Evolutionary conservation across 441 rosid genomes (phyloP).

Genomic region (Erodium texanum): DNA sequence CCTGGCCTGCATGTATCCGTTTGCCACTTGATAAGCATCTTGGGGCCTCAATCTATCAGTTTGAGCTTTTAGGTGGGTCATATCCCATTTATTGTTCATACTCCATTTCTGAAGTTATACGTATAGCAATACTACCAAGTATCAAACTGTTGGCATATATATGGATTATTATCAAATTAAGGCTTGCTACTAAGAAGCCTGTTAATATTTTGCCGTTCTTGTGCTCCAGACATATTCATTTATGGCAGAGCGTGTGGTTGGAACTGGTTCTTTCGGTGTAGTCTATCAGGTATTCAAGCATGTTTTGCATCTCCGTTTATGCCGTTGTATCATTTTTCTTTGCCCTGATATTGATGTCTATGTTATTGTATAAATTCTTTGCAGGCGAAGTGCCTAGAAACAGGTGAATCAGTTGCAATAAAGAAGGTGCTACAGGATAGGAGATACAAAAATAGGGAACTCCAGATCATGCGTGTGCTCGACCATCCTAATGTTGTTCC

Average conservation of each 20-base stretch:
- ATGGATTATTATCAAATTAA: not conserved
- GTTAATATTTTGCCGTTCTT: not conserved
- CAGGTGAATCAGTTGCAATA: slow-evolving; percentile 89
- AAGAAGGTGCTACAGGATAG: slow-evolving; percentile 98
- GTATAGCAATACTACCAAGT: too few species aligned
- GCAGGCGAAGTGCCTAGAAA: slow-evolving; percentile 97
- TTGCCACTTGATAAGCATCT: too few species aligned
- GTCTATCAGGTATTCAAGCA: slow-evolving; percentile 58
- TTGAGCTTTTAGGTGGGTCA: too few species aligned
- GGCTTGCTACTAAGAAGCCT: not conserved
- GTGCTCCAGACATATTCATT: slow-evolving; percentile 20
- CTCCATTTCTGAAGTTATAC: not conserved
- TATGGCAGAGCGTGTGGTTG: slow-evolving; percentile 90
- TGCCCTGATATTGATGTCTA: not conserved
- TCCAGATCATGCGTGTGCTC: slow-evolving; percentile 94
- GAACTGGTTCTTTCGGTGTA: slow-evolving; percentile 94
- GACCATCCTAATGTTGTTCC: slow-evolving; percentile 93
- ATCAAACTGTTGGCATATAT: not conserved
- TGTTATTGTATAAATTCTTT: not conserved
- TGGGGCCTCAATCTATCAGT: too few species aligned
- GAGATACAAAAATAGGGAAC: slow-evolving; percentile 92
- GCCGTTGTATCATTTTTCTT: not conserved
- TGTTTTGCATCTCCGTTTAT: not conserved
- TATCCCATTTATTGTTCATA: not conserved
- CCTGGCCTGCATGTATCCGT: too few species aligned